Base-by-base conservation (phyloP, 768 basidiomycete species). In the Trametes cubensis region DNA sequence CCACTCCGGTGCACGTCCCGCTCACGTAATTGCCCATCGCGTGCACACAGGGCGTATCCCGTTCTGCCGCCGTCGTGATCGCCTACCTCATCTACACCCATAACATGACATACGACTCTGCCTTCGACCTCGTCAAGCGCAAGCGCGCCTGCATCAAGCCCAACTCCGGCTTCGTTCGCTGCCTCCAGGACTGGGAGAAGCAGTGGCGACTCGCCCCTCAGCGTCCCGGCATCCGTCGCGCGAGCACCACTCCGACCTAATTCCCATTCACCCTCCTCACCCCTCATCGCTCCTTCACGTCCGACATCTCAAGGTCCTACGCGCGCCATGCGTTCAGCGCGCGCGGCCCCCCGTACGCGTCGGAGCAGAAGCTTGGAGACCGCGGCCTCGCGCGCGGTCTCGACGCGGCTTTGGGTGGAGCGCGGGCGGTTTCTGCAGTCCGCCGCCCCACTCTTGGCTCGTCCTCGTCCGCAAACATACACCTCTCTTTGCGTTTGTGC, bases 51-150 rank as follows among this genome's bases (percentile, higher is more conserved):
- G 90, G 90, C 64, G 80, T 92, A 55, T 92, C 90, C n/a, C 85
- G 90, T 65, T 87, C 85, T 51, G 81, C 88, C 17, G 83, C 90
- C 7, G 82, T 92, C 68, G 85, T 90, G 60, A 89, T 92, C 62
- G 90, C 90, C 47, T 92, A 90, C 76, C 86, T 92, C 69, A 92
- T 92, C 67, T 83, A 85, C 66, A 81, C 85, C 63, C 83, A 84
- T 60, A 85, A 83, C 44, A 88, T 91, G 88, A 78, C 87, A 10
- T 91, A 85, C 72, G 87, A 90, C 62, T 76, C 79, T 47, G 89
- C 90, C 0, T 74, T 80, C 58, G 77, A 83, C 0, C 80, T 86
- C 63, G 79, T 89, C 63, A 83, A 83, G 66, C 81, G 81, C 57
- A 84, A 85, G 65, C 83, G 90, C 20, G 83, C 89, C 4, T 92